phyloP scores from a whole-genome alignment of 805 yeast genomes.

The Yarrowia sp. region DNA sequence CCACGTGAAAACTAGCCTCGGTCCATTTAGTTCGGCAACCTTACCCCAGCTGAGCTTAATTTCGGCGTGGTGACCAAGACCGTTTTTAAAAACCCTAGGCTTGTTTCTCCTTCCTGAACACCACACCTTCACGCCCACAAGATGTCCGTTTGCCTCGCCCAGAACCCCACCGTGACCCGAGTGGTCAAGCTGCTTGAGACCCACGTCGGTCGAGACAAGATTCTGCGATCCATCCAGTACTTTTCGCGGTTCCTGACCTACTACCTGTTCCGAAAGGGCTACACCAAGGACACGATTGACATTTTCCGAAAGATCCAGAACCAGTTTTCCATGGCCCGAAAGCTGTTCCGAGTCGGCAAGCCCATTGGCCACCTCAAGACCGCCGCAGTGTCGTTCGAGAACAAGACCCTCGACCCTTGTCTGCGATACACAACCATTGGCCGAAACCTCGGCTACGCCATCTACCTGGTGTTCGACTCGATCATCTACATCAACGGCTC shows the following conservation, averaged over 20 bases:
- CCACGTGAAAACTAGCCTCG: constrained; percentile 39
- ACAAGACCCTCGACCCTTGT: constrained; percentile 70
- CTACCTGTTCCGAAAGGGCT: constrained; percentile 65
- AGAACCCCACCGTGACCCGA: constrained; percentile 74
- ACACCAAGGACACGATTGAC: constrained; percentile 55
- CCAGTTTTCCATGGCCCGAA: constrained; percentile 74
- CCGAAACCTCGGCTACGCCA: constrained; percentile 50
- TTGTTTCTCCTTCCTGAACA: no score
- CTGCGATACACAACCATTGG: constrained; percentile 54
- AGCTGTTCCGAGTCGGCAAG: constrained; percentile 82
- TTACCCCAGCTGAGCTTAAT: constrained; percentile 38
- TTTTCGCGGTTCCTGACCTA: constrained; percentile 74
- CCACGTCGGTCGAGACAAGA: constrained; percentile 80
- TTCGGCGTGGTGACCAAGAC: neutral
- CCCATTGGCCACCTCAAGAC: constrained; percentile 72
- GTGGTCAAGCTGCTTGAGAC: constrained; percentile 69
- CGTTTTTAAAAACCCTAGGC: constrained; percentile 20
- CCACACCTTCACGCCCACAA: neutral
- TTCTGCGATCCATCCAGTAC: constrained; percentile 80
- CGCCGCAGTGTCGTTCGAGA: constrained; percentile 71
- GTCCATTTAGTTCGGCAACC: constrained; percentile 36
- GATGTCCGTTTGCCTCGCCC: constrained; percentile 50
- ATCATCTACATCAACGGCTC: constrained; percentile 47
- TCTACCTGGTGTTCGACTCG: constrained; percentile 51
- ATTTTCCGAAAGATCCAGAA: constrained; percentile 63